Evolutionary conservation across 352 stramenopile genomes (phyloP), one percentile per base, ranked within the genome.

Genomic region (Pythium phragmitis): DNA sequence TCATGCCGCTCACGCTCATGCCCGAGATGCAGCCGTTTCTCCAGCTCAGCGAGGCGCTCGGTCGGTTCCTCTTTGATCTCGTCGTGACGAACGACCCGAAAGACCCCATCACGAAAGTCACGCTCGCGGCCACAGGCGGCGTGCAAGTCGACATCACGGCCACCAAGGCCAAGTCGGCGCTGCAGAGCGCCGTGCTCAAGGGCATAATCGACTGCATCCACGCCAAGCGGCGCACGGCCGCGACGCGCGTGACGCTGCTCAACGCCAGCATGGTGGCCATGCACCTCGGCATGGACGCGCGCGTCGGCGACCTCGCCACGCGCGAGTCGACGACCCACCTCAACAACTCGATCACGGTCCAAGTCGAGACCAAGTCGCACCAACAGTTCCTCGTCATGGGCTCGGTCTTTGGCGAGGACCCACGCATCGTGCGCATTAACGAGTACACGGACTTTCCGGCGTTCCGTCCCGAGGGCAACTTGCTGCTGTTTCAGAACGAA

Each of bases 11-110:
- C 14, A 92, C 83, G 51, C 68, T 92, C 23, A 53, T 86, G 49
- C 82, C 81, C 12, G 85, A 94, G 72, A 90, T 94, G 82, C 79
- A 89, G 73, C 85, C 85, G 47, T 94, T 91, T 70, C 60, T 94
- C 39, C 65, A 78, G 16, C 68, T 94, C 46, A 78, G 79, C 52
- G 79, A 92, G 51, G 68, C 81, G n/a, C 75, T 94, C 11, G 85
- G 85, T 17, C 73, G 76, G n/a, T 82, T 94, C 42, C 62, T 92
- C 39, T 80, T 88, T 58, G 75, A 91, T 58, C 69, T 92, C 41
- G 69, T 76, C 14, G 62, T 88, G 57, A 89, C 83, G n/a, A 75
- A 66, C 17, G 75, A 88, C 57, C 77, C 75, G 0, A 87, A 88
- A 56, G 79, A 89, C 57, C 67, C 65, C 26, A 87, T 94, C 57